phyloP scores from a whole-genome alignment of 108 stramenopile species.

The Asterionellopsis glacialis region DNA sequence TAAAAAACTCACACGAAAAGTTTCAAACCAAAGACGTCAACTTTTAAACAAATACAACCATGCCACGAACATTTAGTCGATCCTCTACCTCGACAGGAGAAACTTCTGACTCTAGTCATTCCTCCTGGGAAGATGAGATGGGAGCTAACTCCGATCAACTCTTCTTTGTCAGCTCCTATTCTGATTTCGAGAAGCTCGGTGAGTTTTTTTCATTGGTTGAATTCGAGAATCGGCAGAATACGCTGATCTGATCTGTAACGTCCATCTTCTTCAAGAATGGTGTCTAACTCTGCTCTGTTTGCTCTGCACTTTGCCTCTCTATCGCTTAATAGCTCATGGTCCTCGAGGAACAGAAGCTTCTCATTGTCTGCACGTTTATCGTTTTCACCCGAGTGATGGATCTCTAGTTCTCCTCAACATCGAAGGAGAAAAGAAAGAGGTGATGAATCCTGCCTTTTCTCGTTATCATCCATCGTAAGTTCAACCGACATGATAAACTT shows the following conservation, averaged over 20 bases:
- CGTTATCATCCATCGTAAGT: constrained; percentile 70
- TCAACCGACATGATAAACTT: not conserved
- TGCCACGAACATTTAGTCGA: too few species aligned
- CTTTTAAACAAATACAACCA: too few species aligned
- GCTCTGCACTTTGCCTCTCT: not conserved
- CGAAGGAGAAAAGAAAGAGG: constrained; percentile 47
- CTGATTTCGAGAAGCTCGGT: constrained; percentile 76
- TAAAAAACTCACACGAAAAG: too few species aligned
- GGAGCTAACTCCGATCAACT: constrained; percentile 31
- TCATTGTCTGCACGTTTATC: constrained; percentile 74
- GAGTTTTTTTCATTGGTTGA: constrained; percentile 2
- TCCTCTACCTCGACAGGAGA: too few species aligned
- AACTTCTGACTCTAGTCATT: not conserved
- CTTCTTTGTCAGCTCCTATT: constrained; percentile 71
- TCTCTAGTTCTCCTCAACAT: constrained; percentile 81
- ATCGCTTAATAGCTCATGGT: constrained; percentile 67
- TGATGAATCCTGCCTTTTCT: constrained; percentile 93
- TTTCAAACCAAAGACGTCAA: too few species aligned
- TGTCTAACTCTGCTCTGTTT: not conserved
- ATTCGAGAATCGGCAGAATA: not conserved
- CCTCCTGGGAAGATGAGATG: not conserved
- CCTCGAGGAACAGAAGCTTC: constrained; percentile 80
- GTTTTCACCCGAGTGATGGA: constrained; percentile 76
- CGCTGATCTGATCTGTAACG: not conserved
- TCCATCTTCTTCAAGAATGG: not conserved